These are phyloP conservation scores for Vigna reflexopilosa DNA, from an alignment of 306 rosid genomes.

Conservation along the genomic window DNA sequence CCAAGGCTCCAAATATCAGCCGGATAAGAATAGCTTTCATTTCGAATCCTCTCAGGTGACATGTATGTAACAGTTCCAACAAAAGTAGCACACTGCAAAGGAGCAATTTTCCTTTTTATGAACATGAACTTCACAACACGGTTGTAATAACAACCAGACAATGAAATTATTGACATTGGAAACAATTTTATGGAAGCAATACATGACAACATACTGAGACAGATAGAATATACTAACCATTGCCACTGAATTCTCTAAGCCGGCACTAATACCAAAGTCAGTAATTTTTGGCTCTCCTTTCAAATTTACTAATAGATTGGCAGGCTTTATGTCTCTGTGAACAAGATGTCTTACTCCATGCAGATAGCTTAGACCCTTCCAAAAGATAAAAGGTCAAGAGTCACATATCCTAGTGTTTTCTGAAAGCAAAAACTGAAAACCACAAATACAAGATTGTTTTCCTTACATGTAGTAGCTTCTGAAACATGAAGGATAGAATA, in stretches of 20 bases:
- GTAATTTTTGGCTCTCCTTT: conserved; percentile 97
- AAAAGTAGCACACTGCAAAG: conserved; percentile 88
- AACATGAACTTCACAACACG: conserved; percentile 7
- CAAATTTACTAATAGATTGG: conserved; percentile 90
- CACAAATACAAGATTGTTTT: conserved; percentile 37
- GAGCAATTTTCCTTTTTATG: conserved; percentile 27
- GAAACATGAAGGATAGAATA: conserved; percentile 87
- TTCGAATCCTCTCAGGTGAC: conserved; percentile 98
- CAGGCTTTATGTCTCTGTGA: conserved; percentile 98
- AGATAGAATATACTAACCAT: conserved; percentile 67
- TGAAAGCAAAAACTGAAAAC: conserved; percentile 26
- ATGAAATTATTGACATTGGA: conserved; percentile 7
- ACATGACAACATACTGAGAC: conserved; percentile 19
- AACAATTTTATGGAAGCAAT: conserved; percentile 20
- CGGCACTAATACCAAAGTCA: conserved; percentile 98
- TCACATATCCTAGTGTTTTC: conserved; percentile 28
- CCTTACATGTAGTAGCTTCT: conserved; percentile 79
- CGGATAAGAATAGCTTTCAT: conserved; percentile 93
- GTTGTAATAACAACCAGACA: conserved; percentile 5
- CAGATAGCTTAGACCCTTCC: conserved; percentile 88
- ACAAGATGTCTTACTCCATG: conserved; percentile 93
- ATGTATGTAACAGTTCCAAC: conserved; percentile 97
- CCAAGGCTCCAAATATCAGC: conserved; percentile 99
- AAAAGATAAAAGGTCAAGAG: conserved; percentile 36
- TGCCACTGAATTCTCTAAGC: conserved; percentile 95